These are phyloP conservation scores for Solanum sitiens DNA, from an alignment of 257 asterid species.

Conservation along the genomic window DNA sequence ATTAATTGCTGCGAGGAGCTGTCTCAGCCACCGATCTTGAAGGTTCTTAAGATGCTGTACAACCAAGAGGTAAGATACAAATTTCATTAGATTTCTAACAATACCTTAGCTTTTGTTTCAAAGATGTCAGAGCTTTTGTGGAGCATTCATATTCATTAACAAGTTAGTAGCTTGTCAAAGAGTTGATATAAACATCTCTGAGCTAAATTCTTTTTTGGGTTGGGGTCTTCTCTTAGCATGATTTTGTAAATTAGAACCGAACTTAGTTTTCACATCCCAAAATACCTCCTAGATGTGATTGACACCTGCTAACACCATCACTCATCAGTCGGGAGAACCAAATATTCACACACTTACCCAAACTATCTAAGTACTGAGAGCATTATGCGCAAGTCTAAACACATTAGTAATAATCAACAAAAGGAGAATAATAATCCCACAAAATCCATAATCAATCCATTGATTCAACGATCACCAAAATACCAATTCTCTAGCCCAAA, in stretches of 20 bases:
- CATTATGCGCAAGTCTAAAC: neutral
- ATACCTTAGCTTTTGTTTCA: neutral
- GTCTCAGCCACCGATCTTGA: slow-evolving; percentile 55
- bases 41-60: slow-evolving; percentile 64
- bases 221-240: neutral
- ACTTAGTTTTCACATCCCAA: neutral
- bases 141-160: neutral
- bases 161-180: neutral
- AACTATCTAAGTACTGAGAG: neutral
- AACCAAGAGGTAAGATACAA: slow-evolving; percentile 51
- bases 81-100: neutral
- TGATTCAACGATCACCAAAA: neutral
- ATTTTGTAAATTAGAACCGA: neutral
- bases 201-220: neutral
- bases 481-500: neutral
- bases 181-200: neutral
- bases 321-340: neutral
- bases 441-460: neutral
- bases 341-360: neutral
- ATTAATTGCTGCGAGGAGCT: slow-evolving; percentile 58
- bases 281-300: neutral
- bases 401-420: neutral
- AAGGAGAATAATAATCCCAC: neutral
- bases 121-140: neutral
- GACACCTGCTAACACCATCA: neutral